phyloP scores from a whole-genome alignment of 2,329 filamentous ascomycete genomes.

The Xylaria polymorpha region DNA sequence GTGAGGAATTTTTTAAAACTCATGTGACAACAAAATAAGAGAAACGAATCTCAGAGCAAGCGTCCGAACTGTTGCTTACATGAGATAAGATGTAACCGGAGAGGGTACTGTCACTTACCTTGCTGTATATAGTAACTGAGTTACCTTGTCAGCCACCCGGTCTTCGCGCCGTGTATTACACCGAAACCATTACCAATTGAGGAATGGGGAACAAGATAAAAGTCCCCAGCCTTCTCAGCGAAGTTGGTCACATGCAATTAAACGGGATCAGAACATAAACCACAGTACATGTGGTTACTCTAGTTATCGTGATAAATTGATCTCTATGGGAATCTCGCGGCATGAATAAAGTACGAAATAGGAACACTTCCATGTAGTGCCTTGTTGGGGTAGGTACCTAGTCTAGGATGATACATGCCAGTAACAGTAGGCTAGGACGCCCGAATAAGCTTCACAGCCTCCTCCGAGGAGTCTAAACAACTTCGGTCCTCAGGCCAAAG shows the following conservation, averaged over 20 bases:
- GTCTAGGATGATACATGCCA: neutral
- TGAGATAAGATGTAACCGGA: neutral
- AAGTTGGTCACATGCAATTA: neutral
- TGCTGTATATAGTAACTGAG: no score
- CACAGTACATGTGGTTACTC: neutral
- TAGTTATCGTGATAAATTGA: neutral
- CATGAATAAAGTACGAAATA: neutral
- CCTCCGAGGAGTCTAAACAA: conserved; percentile 6
- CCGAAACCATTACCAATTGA: conserved; percentile 23
- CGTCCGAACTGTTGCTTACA: neutral
- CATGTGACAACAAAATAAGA: neutral
- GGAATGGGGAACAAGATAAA: neutral
- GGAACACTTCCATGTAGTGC: neutral
- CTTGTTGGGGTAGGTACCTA: neutral
- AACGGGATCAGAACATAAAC: neutral
- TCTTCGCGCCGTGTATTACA: conserved; percentile 22
- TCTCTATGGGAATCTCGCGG: neutral
- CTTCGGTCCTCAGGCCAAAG: conserved; percentile 3
- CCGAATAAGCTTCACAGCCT: conserved; percentile 10
- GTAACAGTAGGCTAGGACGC: conserved; percentile 17
- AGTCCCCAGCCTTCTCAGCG: neutral
- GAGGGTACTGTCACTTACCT: no score
- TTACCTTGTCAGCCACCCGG: neutral
- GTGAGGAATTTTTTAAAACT: neutral
- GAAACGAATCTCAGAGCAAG: neutral